phyloP scores from a whole-genome alignment of 768 basidiomycete genomes.

The Agaricus subrufescens region DNA sequence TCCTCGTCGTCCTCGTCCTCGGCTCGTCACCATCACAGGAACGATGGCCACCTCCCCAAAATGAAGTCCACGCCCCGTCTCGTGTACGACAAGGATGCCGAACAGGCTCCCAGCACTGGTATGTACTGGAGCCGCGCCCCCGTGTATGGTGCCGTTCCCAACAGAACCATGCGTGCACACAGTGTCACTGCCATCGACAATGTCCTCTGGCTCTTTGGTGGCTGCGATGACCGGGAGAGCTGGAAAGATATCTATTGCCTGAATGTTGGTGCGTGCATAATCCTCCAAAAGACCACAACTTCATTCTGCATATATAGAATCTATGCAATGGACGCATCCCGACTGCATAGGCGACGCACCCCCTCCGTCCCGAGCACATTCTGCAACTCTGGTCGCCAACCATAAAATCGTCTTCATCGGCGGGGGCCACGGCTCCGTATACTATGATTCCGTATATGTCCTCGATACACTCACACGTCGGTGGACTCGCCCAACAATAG shows the following conservation, averaged over 20 bases:
- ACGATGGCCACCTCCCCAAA: slow-evolving; percentile 11
- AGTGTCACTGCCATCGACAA: slow-evolving; percentile 81
- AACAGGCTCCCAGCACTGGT: slow-evolving; percentile 60
- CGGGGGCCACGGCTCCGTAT: slow-evolving; percentile 77
- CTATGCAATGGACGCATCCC: slow-evolving; percentile 84
- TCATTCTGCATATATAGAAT: slow-evolving; percentile 43
- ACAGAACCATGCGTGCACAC: slow-evolving; percentile 72
- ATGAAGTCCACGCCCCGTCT: slow-evolving; percentile 44
- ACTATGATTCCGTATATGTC: slow-evolving; percentile 80
- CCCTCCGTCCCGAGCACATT: slow-evolving; percentile 83
- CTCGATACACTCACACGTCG: slow-evolving; percentile 73
- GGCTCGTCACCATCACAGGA: slow-evolving; percentile 17
- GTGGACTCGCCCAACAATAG: slow-evolving; percentile 52
- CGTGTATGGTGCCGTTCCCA: slow-evolving; percentile 66
- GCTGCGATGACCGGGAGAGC: slow-evolving; percentile 77
- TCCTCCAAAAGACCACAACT: background rate
- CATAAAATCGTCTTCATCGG: slow-evolving; percentile 80
- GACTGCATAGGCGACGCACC: slow-evolving; percentile 75
- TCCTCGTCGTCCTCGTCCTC: slow-evolving; percentile 13
- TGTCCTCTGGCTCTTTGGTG: slow-evolving; percentile 84
- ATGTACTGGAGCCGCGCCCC: slow-evolving; percentile 89
- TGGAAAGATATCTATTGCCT: slow-evolving; percentile 79
- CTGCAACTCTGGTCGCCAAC: slow-evolving; percentile 71
- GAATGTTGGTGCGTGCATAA: slow-evolving; percentile 58
- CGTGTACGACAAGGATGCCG: slow-evolving; percentile 55